These are phyloP conservation scores for Microcos paniculata DNA, from an alignment of 345 rosid genomes.

Conservation along the genomic window DNA sequence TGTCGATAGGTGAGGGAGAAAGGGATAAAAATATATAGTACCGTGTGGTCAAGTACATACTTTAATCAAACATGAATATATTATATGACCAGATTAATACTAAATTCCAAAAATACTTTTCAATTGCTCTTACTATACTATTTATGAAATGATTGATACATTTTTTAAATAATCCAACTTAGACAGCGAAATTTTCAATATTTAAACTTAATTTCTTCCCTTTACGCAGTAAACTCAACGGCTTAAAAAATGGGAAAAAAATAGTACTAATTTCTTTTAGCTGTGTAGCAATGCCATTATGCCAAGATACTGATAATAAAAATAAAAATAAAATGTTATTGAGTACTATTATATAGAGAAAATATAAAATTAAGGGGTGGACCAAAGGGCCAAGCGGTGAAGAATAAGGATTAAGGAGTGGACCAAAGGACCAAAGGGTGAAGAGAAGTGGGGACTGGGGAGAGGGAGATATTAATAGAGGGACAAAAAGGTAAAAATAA, in stretches of 20 bases:
- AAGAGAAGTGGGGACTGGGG: background rate
- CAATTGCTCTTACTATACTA: background rate
- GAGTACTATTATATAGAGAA: no score
- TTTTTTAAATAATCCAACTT: no score
- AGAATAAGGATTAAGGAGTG: background rate
- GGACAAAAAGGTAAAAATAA: slow-evolving; percentile 14
- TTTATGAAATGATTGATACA: background rate
- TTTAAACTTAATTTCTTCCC: background rate
- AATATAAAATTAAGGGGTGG: background rate
- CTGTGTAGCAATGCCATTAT: no score
- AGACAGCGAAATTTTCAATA: no score
- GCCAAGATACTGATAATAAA: no score
- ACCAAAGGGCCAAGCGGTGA: background rate
- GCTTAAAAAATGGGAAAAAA: no score
- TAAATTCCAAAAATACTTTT: no score
- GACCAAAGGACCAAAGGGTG: background rate
- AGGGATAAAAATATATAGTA: background rate
- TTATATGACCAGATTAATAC: background rate
- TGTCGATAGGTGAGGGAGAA: background rate
- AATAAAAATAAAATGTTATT: no score
- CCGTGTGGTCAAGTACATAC: no score
- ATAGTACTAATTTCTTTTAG: background rate
- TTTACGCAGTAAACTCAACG: no score
- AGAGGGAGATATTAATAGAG: background rate
- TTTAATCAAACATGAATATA: background rate